Percentiles rank a stretch among this genome's conserved stretches.
These are phyloP conservation scores for Trichoderma erinaceum DNA, from an alignment of 495 filamentous ascomycete genomes.

Conservation along the genomic window DNA sequence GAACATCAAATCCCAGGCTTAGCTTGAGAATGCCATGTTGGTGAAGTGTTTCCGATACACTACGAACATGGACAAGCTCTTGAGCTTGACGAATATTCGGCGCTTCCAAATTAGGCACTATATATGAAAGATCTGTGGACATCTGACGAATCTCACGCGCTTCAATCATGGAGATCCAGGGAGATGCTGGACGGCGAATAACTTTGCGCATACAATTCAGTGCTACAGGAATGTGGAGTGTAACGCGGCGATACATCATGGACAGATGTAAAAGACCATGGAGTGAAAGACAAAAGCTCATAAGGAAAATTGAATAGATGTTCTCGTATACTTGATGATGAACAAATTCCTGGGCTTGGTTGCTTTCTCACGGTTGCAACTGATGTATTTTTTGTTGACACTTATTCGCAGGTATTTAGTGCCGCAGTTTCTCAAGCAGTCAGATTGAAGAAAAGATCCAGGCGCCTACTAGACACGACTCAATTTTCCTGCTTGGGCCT, in stretches of 20 bases:
- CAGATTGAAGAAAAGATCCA: too few species aligned
- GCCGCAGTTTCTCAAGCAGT: too few species aligned
- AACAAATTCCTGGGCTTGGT: too few species aligned
- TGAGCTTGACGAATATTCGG: neutral
- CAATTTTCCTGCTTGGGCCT: too few species aligned
- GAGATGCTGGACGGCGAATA: neutral
- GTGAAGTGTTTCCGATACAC: neutral
- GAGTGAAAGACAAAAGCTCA: neutral
- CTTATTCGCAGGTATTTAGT: too few species aligned
- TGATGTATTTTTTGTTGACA: too few species aligned
- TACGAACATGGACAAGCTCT: neutral
- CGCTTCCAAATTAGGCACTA: neutral
- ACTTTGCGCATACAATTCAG: neutral
- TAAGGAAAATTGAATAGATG: too few species aligned
- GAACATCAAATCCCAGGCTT: slow-evolving; percentile 25
- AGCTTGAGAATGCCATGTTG: slow-evolving; percentile 26
- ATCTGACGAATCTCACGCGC: neutral
- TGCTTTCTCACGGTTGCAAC: too few species aligned
- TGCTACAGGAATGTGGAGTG: neutral
- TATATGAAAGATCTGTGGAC: neutral
- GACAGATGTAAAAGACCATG: neutral
- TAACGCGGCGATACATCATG: neutral
- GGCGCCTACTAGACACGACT: too few species aligned
- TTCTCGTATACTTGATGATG: too few species aligned
- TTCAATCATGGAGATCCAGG: neutral